phyloP scores from a whole-genome alignment of 2,329 filamentous ascomycete genomes.

The Gremmenia infestans region DNA sequence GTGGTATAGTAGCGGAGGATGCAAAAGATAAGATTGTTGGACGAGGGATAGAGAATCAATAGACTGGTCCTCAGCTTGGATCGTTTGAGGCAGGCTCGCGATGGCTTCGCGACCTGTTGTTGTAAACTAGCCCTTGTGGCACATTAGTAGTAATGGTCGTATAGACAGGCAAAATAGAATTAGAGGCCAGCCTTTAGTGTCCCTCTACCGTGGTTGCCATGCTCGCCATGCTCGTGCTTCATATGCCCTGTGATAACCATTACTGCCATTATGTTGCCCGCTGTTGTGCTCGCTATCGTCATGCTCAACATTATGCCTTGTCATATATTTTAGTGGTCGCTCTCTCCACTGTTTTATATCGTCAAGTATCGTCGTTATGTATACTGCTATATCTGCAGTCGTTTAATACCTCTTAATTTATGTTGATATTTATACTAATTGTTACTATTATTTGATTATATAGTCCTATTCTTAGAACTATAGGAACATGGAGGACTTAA shows the following conservation, averaged over 20 bases:
- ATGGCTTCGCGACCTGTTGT: slow-evolving; percentile 13
- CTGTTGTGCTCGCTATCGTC: slow-evolving; percentile 13
- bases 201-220: neutral
- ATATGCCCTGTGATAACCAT: slow-evolving; percentile 8
- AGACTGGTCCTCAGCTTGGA: slow-evolving; percentile 2
- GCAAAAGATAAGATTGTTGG: neutral
- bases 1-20: neutral
- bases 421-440: too few species aligned
- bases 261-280: slow-evolving; percentile 7
- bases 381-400: too few species aligned
- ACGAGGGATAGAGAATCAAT: neutral
- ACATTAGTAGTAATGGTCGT: slow-evolving; percentile 5
- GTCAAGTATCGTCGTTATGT: neutral
- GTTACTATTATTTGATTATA: too few species aligned
- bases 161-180: slow-evolving; percentile 15
- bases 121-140: slow-evolving; percentile 11
- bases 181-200: slow-evolving; percentile 6
- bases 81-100: slow-evolving; percentile 3
- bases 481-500: too few species aligned
- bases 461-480: too few species aligned
- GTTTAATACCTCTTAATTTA: too few species aligned
- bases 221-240: neutral
- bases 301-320: slow-evolving; percentile 15
- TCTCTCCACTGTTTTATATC: slow-evolving; percentile 10
- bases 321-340: slow-evolving; percentile 14